Base-by-base conservation (phyloP, 2,329 filamentous ascomycete species). In the Arthrobotrys megalospora region DNA sequence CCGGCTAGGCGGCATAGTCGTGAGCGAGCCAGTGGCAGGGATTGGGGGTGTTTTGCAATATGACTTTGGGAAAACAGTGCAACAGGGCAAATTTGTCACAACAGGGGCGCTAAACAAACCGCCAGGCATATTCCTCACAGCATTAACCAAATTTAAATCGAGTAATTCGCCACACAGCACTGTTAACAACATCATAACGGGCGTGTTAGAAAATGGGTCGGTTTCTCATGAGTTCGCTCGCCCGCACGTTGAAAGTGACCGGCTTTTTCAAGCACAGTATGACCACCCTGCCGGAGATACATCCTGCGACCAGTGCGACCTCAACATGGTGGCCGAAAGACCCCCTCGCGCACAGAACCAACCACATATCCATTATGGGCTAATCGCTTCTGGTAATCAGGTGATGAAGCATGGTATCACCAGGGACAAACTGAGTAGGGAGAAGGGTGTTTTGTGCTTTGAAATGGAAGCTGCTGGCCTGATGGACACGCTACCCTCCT, bases 31-130 rank as follows among this genome's bases (percentile, higher is more conserved):
- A 11, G 28, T 21, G 1, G n/a, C 34, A 14, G 53, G 53, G 36
- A 38, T 38, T 38, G 50, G 50, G 11, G 50, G 50, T 12, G 50
- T 53, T 2, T 34, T 53, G 24, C 50, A 53, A 4, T 53, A 60
- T 8, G 53, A 60, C 16, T 60, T 60, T 24, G 53, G 53, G 34
- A 60, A 60, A 60, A 60, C 53, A 24, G 34, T 38, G 7, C 14
- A 50, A 32, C 47, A 21, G 21, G 63, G 63, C 16, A 47, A 32
- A n/a, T 69, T 69, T 11, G 41, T 45, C 3, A 52, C 28, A 12
- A 69, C 52, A 12, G 65, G 52, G 24, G 28, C 36, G 2, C 48
- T 69, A 1, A 69, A 69, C 24, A 69, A 69, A 19, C 50, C 52
- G 0, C 65, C 65, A 12, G 24, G 28, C 4, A 14, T 38, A 3